Conservation (phyloP, 192 early-diverging fungal genomes). For the Rhizoclosmatium globosum region DNA sequence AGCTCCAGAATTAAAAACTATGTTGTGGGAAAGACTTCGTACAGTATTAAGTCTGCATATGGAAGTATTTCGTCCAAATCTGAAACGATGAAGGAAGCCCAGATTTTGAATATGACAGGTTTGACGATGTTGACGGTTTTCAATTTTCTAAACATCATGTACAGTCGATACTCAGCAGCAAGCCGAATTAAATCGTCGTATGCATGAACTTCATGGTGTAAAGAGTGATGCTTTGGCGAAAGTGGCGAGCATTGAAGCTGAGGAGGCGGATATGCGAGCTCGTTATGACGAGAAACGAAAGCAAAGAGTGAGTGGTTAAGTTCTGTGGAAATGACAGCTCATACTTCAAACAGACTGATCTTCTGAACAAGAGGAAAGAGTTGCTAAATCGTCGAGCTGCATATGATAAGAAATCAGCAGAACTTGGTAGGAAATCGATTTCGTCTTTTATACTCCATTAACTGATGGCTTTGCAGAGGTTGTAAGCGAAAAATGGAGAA, state of each 20-base stretch:
- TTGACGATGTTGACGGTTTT: neutral
- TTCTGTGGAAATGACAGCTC: neutral
- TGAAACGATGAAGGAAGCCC: neutral
- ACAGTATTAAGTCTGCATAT: constrained; percentile 42
- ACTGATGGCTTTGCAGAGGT: neutral
- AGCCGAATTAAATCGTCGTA: constrained; percentile 27
- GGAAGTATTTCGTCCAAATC: constrained; percentile 40
- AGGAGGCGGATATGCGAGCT: constrained; percentile 46
- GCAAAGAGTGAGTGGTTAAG: constrained; percentile 50
- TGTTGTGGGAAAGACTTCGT: constrained; percentile 29
- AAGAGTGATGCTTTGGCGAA: constrained; percentile 32
- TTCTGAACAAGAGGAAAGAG: constrained; percentile 45
- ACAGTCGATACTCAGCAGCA: constrained; percentile 57
- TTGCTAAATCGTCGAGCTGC: constrained; percentile 34
- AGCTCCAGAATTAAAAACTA: constrained; percentile 33
- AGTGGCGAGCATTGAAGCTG: constrained; percentile 37
- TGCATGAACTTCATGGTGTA: constrained; percentile 45
- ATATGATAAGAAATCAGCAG: constrained; percentile 44
- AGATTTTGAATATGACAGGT: constrained; percentile 34
- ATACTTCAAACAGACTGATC: constrained; percentile 34
- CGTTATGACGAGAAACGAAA: constrained; percentile 49
- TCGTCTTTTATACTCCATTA: neutral
- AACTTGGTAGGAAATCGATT: constrained; percentile 48
- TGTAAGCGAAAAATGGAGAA: constrained; percentile 13
- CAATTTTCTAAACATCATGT: neutral